Conservation (phyloP, 768 basidiomycete genomes). For the Leccinum arenicola region DNA sequence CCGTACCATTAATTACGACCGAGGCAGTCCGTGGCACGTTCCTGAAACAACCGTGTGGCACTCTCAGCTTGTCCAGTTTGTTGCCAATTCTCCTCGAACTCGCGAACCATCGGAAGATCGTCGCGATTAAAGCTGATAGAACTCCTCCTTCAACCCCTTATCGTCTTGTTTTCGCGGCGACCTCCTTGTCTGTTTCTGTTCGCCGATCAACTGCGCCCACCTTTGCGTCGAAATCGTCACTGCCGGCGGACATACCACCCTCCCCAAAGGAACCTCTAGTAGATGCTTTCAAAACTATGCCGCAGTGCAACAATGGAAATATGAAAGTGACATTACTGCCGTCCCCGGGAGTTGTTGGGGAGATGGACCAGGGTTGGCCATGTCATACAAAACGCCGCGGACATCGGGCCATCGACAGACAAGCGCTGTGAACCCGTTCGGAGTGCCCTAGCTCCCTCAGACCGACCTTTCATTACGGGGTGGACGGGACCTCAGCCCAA, state of each 20-base stretch:
- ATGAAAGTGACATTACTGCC: constrained; percentile 4
- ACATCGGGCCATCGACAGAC: constrained; percentile 15
- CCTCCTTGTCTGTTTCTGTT: constrained; percentile 14
- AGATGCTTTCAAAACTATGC: constrained; percentile 4
- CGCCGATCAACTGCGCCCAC: constrained; percentile 20
- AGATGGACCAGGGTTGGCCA: constrained; percentile 1
- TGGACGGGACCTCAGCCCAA: constrained; percentile 10
- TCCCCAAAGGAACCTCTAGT: constrained; percentile 1
- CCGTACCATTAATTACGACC: constrained; percentile 15
- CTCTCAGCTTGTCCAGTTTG: constrained; percentile 4
- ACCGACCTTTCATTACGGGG: constrained; percentile 25
- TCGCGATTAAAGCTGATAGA: constrained; percentile 26
- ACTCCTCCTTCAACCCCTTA: constrained; percentile 11
- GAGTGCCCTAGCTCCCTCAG: constrained; percentile 8
- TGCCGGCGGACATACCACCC: not conserved
- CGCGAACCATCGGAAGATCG: constrained; percentile 20
- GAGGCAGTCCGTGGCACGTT: constrained; percentile 14
- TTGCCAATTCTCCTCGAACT: constrained; percentile 12
- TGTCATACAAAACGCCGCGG: constrained; percentile 22
- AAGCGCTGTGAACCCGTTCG: constrained; percentile 14
- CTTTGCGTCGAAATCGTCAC: constrained; percentile 4
- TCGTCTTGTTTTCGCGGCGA: constrained; percentile 3
- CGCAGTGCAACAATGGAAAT: not conserved
- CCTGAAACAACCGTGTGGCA: constrained; percentile 28
- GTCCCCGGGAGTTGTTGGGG: constrained; percentile 13